Percentiles rank a stretch among this genome's conserved stretches.
Evolutionary conservation across 225 moss, liverwort and hornwort genomes (phyloP).

Genomic region (Sphagnum contortum): DNA sequence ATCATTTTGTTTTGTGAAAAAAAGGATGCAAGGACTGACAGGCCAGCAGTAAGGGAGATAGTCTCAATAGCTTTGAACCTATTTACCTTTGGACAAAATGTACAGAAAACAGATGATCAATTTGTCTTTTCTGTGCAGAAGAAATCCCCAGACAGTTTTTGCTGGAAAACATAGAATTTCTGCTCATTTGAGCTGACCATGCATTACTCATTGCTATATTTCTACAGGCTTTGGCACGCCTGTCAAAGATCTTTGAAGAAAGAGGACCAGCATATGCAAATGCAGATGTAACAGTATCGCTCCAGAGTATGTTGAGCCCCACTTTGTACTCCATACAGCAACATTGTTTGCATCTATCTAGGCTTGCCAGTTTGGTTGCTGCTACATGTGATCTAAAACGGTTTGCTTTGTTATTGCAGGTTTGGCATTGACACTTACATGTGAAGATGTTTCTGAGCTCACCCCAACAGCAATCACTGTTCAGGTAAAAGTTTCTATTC

Average conservation of each 20-base stretch:
- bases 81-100: too few relatives aligned
- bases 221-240: slow-evolving; percentile 43
- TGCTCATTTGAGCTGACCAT: too few relatives aligned
- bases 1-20: too few relatives aligned
- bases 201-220: too few relatives aligned
- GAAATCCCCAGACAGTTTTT: too few relatives aligned
- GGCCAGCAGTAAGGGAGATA: too few relatives aligned
- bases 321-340: neutral
- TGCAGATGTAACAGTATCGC: slow-evolving; percentile 69
- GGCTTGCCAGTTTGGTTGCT: neutral
- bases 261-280: slow-evolving; percentile 48
- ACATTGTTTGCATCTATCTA: neutral
- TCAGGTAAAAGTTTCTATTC: slow-evolving; percentile 27
- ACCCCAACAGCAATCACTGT: slow-evolving; percentile 65
- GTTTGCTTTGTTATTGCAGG: slow-evolving; percentile 18
- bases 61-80: too few relatives aligned
- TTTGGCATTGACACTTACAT: slow-evolving; percentile 26
- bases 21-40: too few relatives aligned
- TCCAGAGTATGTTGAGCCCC: slow-evolving; percentile 29
- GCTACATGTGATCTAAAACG: neutral
- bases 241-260: slow-evolving; percentile 48
- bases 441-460: slow-evolving; percentile 37
- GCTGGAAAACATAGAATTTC: too few relatives aligned
- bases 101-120: too few relatives aligned
- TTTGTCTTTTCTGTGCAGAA: too few relatives aligned